These are phyloP conservation scores for Dioszegia aurantiaca DNA, from an alignment of 768 basidiomycete species.

Conservation along the genomic window DNA sequence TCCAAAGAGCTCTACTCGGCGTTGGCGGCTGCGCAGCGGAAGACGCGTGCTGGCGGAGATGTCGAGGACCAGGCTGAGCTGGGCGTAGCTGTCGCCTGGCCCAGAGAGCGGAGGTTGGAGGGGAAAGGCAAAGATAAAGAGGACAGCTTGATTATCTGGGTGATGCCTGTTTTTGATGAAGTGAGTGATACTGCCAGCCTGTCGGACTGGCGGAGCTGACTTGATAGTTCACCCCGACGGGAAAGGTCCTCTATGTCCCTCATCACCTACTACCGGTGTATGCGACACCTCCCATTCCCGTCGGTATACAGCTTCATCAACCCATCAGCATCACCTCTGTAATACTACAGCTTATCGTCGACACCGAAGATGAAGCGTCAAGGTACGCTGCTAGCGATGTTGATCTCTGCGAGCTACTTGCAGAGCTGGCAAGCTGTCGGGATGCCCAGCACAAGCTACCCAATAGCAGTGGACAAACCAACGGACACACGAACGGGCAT, in stretches of 20 bases:
- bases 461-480: background rate
- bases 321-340: conserved; percentile 28
- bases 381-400: background rate
- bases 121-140: conserved; percentile 19
- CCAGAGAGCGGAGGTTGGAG: conserved; percentile 26
- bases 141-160: conserved; percentile 25
- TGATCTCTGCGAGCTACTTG: background rate
- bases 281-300: conserved; percentile 17
- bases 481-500: background rate
- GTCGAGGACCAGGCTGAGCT: background rate
- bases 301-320: conserved; percentile 18
- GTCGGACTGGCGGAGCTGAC: background rate
- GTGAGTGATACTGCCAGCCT: background rate
- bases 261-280: conserved; percentile 26
- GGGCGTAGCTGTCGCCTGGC: conserved; percentile 27
- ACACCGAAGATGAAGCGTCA: background rate
- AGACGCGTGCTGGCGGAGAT: too few relatives aligned
- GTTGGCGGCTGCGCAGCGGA: background rate
- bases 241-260: conserved; percentile 26
- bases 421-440: background rate
- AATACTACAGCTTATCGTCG: conserved; percentile 27
- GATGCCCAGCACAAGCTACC: background rate
- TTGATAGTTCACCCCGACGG: background rate
- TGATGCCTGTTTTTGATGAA: conserved; percentile 15
- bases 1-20: conserved; percentile 10